Evolutionary conservation across 768 basidiomycete species (phyloP).

Genomic region (Rhizopogon vulgaris): DNA sequence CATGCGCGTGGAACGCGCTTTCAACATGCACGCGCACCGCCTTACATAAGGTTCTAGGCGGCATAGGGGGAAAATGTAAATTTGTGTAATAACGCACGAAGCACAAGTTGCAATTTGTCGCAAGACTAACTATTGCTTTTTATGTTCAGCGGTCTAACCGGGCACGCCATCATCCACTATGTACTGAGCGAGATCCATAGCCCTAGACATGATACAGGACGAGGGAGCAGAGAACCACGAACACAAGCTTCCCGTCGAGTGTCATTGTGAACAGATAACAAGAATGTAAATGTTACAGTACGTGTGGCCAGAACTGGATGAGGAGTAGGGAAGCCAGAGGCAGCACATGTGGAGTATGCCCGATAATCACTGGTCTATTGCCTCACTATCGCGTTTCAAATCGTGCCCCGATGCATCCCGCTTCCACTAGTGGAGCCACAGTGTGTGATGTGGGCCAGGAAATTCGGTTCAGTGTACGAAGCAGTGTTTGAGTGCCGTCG

Average conservation of each 20-base stretch:
- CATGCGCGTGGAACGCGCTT: not conserved
- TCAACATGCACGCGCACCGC: not conserved
- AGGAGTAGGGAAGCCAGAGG: not conserved
- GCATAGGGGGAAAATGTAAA: not conserved
- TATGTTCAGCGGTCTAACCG: not conserved
- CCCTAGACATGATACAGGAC: not conserved
- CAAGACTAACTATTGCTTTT: not conserved
- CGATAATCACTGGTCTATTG: not conserved
- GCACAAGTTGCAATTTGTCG: not conserved
- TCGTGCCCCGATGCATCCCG: not conserved
- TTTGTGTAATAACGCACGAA: not conserved
- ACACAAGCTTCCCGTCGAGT: not conserved
- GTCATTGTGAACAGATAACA: too few relatives aligned
- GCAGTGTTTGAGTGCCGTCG: not conserved
- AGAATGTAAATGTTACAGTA: not conserved
- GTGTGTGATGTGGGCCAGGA: not conserved
- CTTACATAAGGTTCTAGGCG: constrained; percentile 15
- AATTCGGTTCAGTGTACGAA: not conserved
- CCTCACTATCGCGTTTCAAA: not conserved
- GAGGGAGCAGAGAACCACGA: not conserved
- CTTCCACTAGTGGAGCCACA: not conserved
- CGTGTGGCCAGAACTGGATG: not conserved
- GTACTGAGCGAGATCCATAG: not conserved
- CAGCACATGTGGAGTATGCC: too few relatives aligned
- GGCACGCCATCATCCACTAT: too few relatives aligned